phyloP scores from a whole-genome alignment of 306 rosid genomes.

The Quercus variabilis region DNA sequence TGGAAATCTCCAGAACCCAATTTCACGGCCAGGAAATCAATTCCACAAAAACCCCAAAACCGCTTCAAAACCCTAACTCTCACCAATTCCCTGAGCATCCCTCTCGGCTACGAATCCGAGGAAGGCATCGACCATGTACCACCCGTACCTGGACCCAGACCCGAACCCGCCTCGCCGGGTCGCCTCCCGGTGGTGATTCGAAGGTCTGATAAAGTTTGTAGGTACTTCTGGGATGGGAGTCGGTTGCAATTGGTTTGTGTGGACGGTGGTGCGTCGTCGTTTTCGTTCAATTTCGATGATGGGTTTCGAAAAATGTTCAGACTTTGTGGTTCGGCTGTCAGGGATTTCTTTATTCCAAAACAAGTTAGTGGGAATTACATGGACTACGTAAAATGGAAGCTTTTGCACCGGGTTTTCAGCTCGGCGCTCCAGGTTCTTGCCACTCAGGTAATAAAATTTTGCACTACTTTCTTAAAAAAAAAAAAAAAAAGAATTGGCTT shows the following conservation, averaged over 20 bases:
- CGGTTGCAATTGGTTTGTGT: conserved; percentile 54
- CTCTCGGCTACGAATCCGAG: conserved; percentile 47
- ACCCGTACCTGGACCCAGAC: conserved; percentile 12
- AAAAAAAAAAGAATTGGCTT: not conserved
- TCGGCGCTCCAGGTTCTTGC: conserved; percentile 90
- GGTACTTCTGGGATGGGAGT: conserved; percentile 71
- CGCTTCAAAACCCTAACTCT: conserved; percentile 16
- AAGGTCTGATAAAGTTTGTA: conserved; percentile 55
- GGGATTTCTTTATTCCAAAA: conserved; percentile 67
- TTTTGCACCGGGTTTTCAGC: conserved; percentile 87
- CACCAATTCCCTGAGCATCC: conserved; percentile 44
- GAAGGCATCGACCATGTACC: conserved; percentile 29
- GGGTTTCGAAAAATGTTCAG: conserved; percentile 34
- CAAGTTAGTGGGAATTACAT: conserved; percentile 51
- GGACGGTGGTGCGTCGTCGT: conserved; percentile 35
- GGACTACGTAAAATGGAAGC: conserved; percentile 80
- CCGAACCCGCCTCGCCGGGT: conserved; percentile 17
- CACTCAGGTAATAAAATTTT: conserved; percentile 58
- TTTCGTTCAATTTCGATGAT: conserved; percentile 29
- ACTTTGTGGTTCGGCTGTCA: conserved; percentile 31
- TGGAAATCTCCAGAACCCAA: conserved; percentile 39
- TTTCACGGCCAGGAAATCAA: conserved; percentile 9
- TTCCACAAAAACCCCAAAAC: conserved; percentile 20
- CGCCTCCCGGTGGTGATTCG: conserved; percentile 64
- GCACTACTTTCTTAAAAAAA: not conserved